phyloP scores from a whole-genome alignment of 106 monocot species.

The Acanthochlamys bracteata region DNA sequence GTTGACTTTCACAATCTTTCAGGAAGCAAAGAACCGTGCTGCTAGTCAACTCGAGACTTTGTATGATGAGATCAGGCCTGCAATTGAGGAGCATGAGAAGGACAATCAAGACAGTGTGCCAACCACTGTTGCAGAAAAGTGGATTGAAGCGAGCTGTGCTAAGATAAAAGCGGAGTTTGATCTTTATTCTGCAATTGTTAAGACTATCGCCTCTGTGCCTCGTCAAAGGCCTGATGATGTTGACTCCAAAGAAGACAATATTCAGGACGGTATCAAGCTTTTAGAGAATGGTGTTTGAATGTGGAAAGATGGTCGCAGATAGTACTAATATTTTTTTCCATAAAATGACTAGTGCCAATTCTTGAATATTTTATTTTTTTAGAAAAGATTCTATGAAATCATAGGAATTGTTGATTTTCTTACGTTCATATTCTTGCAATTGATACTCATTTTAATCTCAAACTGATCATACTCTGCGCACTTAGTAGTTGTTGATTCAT shows the following conservation, averaged over 20 bases:
- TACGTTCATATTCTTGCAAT: too few species aligned
- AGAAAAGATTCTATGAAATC: too few species aligned
- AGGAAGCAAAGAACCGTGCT: conserved; percentile 55
- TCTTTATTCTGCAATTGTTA: conserved; percentile 48
- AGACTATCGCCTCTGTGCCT: conserved; percentile 36
- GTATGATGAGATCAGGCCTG: conserved; percentile 79
- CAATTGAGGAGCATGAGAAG: conserved; percentile 87
- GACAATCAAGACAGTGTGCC: conserved; percentile 76
- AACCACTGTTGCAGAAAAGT: conserved; percentile 66
- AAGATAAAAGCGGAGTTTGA: conserved; percentile 76
- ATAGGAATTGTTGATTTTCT: too few species aligned
- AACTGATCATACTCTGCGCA: too few species aligned
- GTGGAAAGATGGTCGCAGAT: too few species aligned
- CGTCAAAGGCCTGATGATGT: conserved; percentile 10
- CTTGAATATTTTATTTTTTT: too few species aligned
- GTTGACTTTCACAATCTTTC: conserved; percentile 9
- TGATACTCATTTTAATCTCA: too few species aligned
- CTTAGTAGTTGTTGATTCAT: too few species aligned
- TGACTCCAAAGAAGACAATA: conserved; percentile 1
- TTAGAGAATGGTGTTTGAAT: conserved; percentile 40
- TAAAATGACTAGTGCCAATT: too few species aligned
- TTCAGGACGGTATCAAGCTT: conserved; percentile 24
- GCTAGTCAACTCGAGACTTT: conserved; percentile 36
- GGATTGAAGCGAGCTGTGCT: conserved; percentile 72
- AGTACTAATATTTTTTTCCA: too few species aligned